Conservation (phyloP, 805 yeast genomes). For the Kuraishia cidri region DNA sequence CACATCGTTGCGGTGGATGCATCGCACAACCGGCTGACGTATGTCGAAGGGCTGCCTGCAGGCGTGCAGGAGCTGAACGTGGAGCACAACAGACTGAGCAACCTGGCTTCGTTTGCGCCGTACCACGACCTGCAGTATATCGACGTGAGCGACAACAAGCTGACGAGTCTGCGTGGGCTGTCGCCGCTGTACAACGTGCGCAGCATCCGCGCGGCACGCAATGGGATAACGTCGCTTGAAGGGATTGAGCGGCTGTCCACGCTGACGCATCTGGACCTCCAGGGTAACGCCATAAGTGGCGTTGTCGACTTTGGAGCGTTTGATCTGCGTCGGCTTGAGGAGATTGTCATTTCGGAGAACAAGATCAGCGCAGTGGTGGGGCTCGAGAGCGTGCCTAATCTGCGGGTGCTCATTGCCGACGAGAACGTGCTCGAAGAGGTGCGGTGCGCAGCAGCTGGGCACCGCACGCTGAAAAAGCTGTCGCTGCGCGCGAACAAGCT, state of each 20-base stretch:
- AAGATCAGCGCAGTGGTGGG: constrained; percentile 22
- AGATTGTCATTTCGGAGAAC: constrained; percentile 33
- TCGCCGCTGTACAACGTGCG: constrained; percentile 29
- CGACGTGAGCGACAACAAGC: constrained; percentile 26
- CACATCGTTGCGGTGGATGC: constrained; percentile 27
- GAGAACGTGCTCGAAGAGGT: constrained; percentile 27
- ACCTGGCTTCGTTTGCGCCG: constrained; percentile 28
- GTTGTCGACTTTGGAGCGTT: constrained; percentile 24
- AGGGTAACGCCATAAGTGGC: constrained; percentile 31
- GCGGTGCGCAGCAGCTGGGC: constrained; percentile 7
- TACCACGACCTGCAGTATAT: constrained; percentile 31
- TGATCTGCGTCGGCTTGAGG: constrained; percentile 30
- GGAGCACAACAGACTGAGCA: constrained; percentile 27
- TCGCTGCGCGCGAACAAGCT: constrained; percentile 28
- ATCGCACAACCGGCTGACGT: constrained; percentile 30
- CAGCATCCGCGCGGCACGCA: constrained; percentile 26
- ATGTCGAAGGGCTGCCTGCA: constrained; percentile 35
- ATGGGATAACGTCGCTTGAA: constrained; percentile 22
- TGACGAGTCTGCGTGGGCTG: constrained; percentile 28
- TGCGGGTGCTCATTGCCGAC: constrained; percentile 30
- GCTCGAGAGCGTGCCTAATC: constrained; percentile 22
- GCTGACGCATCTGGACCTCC: constrained; percentile 28
- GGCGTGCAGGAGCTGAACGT: constrained; percentile 26
- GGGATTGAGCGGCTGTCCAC: constrained; percentile 29
- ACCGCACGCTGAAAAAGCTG: constrained; percentile 25